Base-by-base conservation (phyloP, 495 filamentous ascomycete genomes). In the Penicillium paxilli region DNA sequence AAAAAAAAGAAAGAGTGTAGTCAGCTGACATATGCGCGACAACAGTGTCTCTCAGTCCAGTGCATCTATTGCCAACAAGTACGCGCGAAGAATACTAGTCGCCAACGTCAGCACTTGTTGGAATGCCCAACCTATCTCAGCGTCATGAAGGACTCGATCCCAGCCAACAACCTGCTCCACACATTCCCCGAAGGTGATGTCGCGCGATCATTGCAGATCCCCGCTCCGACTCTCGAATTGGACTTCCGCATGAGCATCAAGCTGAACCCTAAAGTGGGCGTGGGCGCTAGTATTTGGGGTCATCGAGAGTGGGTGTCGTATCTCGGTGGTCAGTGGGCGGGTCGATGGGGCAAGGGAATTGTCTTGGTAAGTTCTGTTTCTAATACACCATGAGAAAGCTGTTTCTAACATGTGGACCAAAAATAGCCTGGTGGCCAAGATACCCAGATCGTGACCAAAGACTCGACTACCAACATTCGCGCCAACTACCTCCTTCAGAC, bases 241-340 rank as follows among this genome's bases (percentile, higher is more conserved):
- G 82, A 86, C 56, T 86, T 86, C 65, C 81, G 83, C 50, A 82
- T 86, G 76, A 82, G 78, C 64, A 78, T 86, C 46, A 77, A 80
- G 55, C 65, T 84, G 67, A 85, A 82, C 58, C 74, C 81, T 1
- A 80, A 80, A 56, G 79, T 83, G 23, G 69, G 71, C 1, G 75
- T 84, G 7, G 77, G 80, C 4, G 72, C 66, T 12, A 76, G 80
- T 35, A 70, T 82, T 35, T 81, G 78, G 74, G 82, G 81, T 22
- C 73, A 80, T 48, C 72, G 82, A 45, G 82, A 85, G 47, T 82
- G 77, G 78, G 75, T 84, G 14, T 82, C 80, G 20, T 79, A 81
- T 52, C 60, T 81, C 41, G 79, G 78, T 32, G 83, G 83, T 17
- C 79, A 77, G 54, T 86, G 82, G 80, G 82, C 83, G 30, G 83